phyloP scores from a whole-genome alignment of 768 basidiomycete species.

The Ramaria sp. region DNA sequence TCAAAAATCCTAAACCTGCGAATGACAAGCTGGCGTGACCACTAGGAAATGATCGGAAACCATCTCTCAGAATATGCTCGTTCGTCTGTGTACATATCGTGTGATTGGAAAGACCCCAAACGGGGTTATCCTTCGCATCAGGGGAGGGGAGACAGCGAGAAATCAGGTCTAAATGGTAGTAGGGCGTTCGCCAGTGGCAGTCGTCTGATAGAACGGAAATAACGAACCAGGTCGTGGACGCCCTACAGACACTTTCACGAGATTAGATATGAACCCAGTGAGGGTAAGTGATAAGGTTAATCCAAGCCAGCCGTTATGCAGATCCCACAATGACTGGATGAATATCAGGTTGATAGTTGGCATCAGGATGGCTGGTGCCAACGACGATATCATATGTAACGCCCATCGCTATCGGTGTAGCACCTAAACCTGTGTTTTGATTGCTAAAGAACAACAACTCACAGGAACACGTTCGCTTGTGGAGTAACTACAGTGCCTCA shows the following conservation, averaged over 20 bases:
- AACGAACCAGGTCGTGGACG: conserved; percentile 72
- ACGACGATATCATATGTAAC: conserved; percentile 31
- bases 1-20: conserved; percentile 82
- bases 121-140: conserved; percentile 50
- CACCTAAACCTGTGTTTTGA: neutral
- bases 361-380: conserved; percentile 62
- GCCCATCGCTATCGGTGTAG: neutral
- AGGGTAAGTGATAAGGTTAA: conserved; percentile 28
- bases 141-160: conserved; percentile 58
- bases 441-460: conserved; percentile 15
- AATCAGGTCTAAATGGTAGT: conserved; percentile 64
- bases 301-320: conserved; percentile 39
- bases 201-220: neutral
- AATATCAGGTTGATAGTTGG: conserved; percentile 61
- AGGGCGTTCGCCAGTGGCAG: no score
- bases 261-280: conserved; percentile 73
- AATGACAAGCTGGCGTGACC: conserved; percentile 90
- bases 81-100: conserved; percentile 73
- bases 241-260: conserved; percentile 80
- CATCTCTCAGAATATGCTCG: conserved; percentile 51
- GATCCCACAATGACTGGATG: conserved; percentile 80
- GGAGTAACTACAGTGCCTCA: conserved; percentile 36
- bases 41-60: conserved; percentile 87
- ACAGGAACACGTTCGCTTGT: conserved; percentile 73
- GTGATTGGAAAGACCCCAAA: conserved; percentile 58